Evolutionary conservation across 768 basidiomycete species (phyloP).

Genomic region (Gloeopeniophorella convolvens): DNA sequence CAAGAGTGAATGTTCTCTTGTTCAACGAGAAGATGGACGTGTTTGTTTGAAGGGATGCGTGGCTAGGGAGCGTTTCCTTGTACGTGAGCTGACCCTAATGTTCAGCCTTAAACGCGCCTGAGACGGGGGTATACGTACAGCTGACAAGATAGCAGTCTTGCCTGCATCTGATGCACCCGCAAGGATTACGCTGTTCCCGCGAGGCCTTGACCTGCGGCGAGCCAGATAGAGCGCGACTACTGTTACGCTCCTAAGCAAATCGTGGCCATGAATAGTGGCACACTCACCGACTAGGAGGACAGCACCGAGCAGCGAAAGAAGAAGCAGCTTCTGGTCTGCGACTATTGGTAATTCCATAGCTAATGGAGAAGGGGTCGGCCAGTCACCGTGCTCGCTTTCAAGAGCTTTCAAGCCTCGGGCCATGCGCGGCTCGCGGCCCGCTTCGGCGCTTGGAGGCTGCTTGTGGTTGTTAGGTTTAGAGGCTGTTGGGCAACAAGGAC

Average conservation of each 20-base stretch:
- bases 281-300: conserved; percentile 5
- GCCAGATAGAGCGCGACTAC: conserved; percentile 39
- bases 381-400: not conserved
- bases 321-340: not conserved
- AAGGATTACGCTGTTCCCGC: conserved; percentile 62
- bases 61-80: conserved; percentile 55
- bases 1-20: conserved; percentile 43
- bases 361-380: not conserved
- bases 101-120: conserved; percentile 8
- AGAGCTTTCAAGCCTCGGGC: not conserved
- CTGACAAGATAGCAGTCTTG: conserved; percentile 72
- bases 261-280: not conserved
- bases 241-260: conserved; percentile 24
- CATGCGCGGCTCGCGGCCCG: no score
- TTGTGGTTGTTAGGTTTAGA: not conserved
- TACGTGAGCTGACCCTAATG: conserved; percentile 50
- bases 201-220: conserved; percentile 37
- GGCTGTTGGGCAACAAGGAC: not conserved
- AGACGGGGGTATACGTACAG: conserved; percentile 38
- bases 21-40: conserved; percentile 40
- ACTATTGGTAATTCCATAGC: conserved; percentile 2
- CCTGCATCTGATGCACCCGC: conserved; percentile 72
- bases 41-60: conserved; percentile 75
- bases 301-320: not conserved
- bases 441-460: not conserved